Conservation (phyloP, 257 asterid species). For the Fraxinus pennsylvanica region DNA sequence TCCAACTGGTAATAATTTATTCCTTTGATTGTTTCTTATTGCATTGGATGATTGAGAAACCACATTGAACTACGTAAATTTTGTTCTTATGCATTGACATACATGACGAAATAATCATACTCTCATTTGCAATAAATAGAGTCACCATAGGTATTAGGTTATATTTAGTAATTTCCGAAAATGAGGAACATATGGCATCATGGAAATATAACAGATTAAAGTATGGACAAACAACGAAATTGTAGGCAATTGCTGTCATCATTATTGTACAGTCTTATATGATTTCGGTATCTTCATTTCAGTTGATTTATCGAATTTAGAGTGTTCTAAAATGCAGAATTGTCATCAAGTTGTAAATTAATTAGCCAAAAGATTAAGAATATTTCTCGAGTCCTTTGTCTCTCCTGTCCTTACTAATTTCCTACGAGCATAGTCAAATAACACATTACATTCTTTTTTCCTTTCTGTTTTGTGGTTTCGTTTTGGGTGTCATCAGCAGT, state of each 20-base stretch:
- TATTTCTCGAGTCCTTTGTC: background rate
- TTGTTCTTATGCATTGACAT: background rate
- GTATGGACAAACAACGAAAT: background rate
- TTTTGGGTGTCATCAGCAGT: background rate
- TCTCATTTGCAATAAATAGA: background rate
- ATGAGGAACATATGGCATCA: background rate
- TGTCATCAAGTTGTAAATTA: background rate
- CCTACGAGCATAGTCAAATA: slow-evolving; percentile 7
- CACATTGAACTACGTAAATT: background rate
- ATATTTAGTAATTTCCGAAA: background rate
- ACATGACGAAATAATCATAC: background rate
- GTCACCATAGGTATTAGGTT: background rate
- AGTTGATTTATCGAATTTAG: background rate
- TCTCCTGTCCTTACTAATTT: background rate
- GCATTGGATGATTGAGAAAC: background rate
- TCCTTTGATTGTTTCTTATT: slow-evolving; percentile 8
- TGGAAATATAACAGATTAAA: background rate
- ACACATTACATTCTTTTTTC: background rate
- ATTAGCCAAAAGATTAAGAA: background rate
- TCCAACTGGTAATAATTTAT: slow-evolving; percentile 58
- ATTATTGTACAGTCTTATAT: background rate
- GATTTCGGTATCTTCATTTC: background rate
- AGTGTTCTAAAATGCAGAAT: background rate
- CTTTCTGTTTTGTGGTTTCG: background rate
- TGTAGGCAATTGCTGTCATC: background rate